A percentile compares a stretch with the other conserved stretches of the same genome.
phyloP scores from a whole-genome alignment of 805 yeast genomes.

The Metschnikowia picachoensis region DNA sequence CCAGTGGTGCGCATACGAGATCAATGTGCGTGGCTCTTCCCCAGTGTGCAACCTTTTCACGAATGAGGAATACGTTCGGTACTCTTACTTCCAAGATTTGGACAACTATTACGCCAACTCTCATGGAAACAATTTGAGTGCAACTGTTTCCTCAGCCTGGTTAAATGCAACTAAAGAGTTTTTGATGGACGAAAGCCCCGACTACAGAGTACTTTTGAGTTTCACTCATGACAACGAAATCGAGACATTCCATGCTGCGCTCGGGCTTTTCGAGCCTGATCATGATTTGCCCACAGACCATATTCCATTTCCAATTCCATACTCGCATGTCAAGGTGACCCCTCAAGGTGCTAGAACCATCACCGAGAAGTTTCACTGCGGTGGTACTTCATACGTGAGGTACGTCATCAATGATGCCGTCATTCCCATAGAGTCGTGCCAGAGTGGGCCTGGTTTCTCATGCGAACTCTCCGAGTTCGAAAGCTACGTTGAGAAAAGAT shows the following conservation, averaged over 20 bases:
- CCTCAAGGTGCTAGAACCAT: constrained; percentile 41
- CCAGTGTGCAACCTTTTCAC: constrained; percentile 67
- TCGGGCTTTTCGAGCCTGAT: constrained; percentile 50
- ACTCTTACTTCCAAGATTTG: constrained; percentile 59
- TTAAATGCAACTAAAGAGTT: constrained; percentile 46
- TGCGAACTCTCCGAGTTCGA: constrained; percentile 37
- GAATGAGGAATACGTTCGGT: constrained; percentile 59
- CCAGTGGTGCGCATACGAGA: constrained; percentile 69
- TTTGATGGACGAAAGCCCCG: constrained; percentile 39
- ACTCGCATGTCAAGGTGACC: constrained; percentile 36
- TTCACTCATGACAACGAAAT: constrained; percentile 75
- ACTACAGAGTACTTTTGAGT: constrained; percentile 57
- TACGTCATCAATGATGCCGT: constrained; percentile 40
- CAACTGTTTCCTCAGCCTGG: constrained; percentile 57
- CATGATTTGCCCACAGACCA: constrained; percentile 42
- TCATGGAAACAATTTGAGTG: constrained; percentile 57
- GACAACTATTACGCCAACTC: constrained; percentile 59
- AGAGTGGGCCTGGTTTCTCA: constrained; percentile 40
- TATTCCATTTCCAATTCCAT: constrained; percentile 46
- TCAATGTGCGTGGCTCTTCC: constrained; percentile 65
- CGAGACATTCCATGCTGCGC: constrained; percentile 56
- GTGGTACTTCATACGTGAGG: constrained; percentile 32
- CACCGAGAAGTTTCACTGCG: constrained; percentile 35
- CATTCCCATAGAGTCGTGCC: constrained; percentile 31
- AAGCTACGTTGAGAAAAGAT: constrained; percentile 25